phyloP scores from a whole-genome alignment of 495 filamentous ascomycete species.

The Penicillium atrosanguineum region DNA sequence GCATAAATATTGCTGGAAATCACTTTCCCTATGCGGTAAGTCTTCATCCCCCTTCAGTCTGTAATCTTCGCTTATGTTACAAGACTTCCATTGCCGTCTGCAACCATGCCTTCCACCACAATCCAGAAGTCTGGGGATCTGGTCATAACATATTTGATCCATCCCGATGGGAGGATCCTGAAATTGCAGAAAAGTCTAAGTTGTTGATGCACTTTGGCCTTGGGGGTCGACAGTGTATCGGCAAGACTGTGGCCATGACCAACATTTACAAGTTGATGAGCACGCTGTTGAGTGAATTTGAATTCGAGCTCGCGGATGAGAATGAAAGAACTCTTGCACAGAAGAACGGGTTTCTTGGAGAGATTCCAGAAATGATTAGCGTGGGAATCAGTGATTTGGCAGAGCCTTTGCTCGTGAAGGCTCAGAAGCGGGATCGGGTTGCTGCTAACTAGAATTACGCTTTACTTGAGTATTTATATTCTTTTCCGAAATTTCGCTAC shows the following conservation, averaged over 20 bases:
- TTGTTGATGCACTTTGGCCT: conserved; percentile 15
- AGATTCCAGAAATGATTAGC: conserved; percentile 12
- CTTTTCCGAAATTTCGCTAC: too few relatives aligned
- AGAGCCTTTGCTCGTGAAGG: conserved; percentile 7
- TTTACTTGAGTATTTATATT: not conserved
- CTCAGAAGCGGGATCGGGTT: not conserved
- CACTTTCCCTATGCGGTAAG: conserved; percentile 7
- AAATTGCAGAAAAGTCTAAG: conserved; percentile 1
- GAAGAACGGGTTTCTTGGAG: not conserved
- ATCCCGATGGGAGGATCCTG: conserved; percentile 5
- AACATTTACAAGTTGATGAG: conserved; percentile 16
- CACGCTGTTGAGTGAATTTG: conserved; percentile 10
- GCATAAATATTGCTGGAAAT: conserved; percentile 5
- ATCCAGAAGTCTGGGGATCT: conserved; percentile 8
- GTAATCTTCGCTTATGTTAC: not conserved
- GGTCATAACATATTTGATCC: conserved; percentile 11
- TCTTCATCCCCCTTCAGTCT: too few relatives aligned
- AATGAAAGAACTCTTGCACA: not conserved
- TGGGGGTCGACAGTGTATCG: conserved; percentile 12
- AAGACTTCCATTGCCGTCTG: conserved; percentile 12
- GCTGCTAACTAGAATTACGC: not conserved
- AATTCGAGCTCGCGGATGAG: conserved; percentile 8
- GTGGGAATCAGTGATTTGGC: conserved; percentile 17
- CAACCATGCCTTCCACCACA: conserved; percentile 17
- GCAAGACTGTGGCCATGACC: conserved; percentile 13